Evolutionary conservation across 768 basidiomycete genomes (phyloP), one percentile per base, ranked within the genome.

Genomic region (Leucosporidium yakuticum): DNA sequence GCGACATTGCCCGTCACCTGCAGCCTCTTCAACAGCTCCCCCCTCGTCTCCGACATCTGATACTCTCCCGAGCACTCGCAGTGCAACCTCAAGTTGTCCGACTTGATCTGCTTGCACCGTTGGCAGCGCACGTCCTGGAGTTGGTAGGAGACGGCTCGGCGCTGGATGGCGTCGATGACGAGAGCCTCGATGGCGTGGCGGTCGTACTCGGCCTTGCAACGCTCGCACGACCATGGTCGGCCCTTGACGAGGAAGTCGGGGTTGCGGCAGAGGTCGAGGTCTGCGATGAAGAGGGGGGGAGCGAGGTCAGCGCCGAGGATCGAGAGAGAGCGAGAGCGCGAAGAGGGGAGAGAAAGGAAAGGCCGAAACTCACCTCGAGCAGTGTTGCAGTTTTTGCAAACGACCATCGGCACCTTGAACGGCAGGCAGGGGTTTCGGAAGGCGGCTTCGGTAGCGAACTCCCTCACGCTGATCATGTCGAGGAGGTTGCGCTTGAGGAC

Each of bases 231-330:
- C 91, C 89, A 92, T 31, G 67, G 50, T 8, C 64, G 83, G 65
- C 78, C 79, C 19, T 79, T 73, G 58, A 70, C 58, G 51, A 91
- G 81, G 50, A 96, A 82, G 67, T 91, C 89, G 17, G 86, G 83
- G 79, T 98, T 95, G 21, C 95, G 85, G 77, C 95, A 97, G 75
- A 99, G 89, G 78, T 99, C 96, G 75, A 99, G 82, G 80, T 77
- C 92, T 93, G 79, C 90, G 58, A 25, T 57, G 50, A 8, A 11
- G 50, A 53, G 56, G 48, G 53, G 55, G 62, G 29, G 49, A 27
- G 44, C n/a, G 9, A 48, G 54, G 64, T 68, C 58, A 55, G 70
- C 39, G 14, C 39, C 39, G 39, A 44, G 39, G 17, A 44, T 36
- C 34, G 34, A 12, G 39, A 50, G 32, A 49, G 6, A 55, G 25